phyloP scores from a whole-genome alignment of 176 grass and related monocot genomes.

The Puya raimondii region DNA sequence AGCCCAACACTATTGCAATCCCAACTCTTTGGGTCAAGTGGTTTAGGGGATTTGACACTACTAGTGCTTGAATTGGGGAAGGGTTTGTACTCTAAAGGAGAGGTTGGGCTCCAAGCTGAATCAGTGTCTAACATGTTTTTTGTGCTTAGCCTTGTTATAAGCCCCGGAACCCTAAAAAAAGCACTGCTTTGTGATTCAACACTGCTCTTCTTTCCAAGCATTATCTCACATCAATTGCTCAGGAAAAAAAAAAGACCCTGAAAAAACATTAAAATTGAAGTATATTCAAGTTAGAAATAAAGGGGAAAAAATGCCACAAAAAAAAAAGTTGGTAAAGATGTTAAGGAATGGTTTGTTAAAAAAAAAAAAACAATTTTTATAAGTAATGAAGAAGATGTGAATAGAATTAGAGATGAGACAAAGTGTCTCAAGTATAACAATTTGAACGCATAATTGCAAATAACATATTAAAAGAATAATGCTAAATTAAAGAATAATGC shows the following conservation, averaged over 20 bases:
- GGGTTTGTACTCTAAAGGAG: constrained; percentile 68
- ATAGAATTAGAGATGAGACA: too few species aligned
- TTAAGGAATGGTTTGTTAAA: too few species aligned
- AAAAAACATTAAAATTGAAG: constrained; percentile 2
- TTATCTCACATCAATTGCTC: not conserved
- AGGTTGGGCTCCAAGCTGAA: constrained; percentile 75
- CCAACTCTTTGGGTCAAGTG: constrained; percentile 35
- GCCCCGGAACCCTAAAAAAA: constrained; percentile 59
- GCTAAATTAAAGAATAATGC: too few species aligned
- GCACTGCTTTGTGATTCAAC: constrained; percentile 13
- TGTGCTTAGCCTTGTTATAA: constrained; percentile 60
- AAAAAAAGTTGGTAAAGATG: too few species aligned
- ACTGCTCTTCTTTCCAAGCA: too few species aligned
- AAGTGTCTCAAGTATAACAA: too few species aligned
- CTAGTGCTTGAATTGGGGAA: constrained; percentile 30
- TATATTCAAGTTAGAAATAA: too few species aligned
- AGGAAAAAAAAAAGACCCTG: constrained; percentile 21
- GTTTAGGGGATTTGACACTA: constrained; percentile 20
- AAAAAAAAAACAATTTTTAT: too few species aligned
- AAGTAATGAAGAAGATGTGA: too few species aligned
- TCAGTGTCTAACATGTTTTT: constrained; percentile 51
- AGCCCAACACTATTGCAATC: constrained; percentile 41
- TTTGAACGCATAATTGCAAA: too few species aligned
- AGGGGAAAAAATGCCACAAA: too few species aligned
- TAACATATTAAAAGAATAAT: too few species aligned